Conservation (phyloP, 2,329 filamentous ascomycete species). For the Colletotrichum australisinense region DNA sequence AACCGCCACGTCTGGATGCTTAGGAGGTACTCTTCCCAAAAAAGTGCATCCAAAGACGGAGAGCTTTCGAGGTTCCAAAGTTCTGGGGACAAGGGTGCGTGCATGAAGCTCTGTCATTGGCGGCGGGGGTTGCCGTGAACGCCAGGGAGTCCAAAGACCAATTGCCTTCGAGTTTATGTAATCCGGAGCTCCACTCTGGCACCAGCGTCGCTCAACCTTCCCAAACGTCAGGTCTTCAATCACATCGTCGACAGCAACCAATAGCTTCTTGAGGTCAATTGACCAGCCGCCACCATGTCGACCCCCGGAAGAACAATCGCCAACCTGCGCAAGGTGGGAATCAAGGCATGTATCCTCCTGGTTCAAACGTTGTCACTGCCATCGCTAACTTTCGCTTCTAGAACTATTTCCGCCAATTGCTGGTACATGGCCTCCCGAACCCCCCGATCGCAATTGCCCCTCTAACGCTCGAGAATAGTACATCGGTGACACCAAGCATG, state of each 20-base stretch:
- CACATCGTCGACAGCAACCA: slow-evolving; percentile 6
- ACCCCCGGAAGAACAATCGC: slow-evolving; percentile 86
- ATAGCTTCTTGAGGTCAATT: slow-evolving; percentile 43
- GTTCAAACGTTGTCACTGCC: slow-evolving; percentile 4
- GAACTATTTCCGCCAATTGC: slow-evolving; percentile 93
- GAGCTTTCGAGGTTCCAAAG: slow-evolving; percentile 18
- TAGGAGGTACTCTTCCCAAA: not conserved
- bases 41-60: slow-evolving; percentile 9
- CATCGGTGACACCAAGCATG: slow-evolving; percentile 93
- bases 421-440: slow-evolving; percentile 71
- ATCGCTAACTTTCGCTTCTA: slow-evolving; percentile 51
- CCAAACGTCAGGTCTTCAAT: slow-evolving; percentile 33
- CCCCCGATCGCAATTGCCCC: slow-evolving; percentile 34
- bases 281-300: slow-evolving; percentile 77
- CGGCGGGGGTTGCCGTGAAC: slow-evolving; percentile 27
- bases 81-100: slow-evolving; percentile 11
- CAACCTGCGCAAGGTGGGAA: slow-evolving; percentile 87
- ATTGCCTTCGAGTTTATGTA: slow-evolving; percentile 30
- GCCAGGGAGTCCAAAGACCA: slow-evolving; percentile 18
- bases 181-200: slow-evolving; percentile 17
- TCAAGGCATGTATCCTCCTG: slow-evolving; percentile 74
- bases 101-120: slow-evolving; percentile 37
- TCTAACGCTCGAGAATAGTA: slow-evolving; percentile 54
- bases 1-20: not conserved
- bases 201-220: slow-evolving; percentile 31